These are phyloP conservation scores for Maudiozyma bulderi DNA, from an alignment of 805 yeast species.

Conservation along the genomic window DNA sequence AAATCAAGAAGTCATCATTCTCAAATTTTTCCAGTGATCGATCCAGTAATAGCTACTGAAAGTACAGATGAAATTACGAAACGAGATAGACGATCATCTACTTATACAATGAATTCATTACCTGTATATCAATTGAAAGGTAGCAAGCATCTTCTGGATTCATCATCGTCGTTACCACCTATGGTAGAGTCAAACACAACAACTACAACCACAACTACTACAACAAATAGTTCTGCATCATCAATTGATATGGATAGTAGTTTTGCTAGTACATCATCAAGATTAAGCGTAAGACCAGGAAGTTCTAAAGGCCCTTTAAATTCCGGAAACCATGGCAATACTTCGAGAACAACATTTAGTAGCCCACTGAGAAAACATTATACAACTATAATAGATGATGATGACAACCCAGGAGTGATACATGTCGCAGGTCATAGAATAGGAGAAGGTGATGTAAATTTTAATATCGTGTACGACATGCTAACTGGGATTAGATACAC, in stretches of 20 bases:
- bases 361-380: neutral
- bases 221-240: slow-evolving; percentile 1
- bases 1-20: slow-evolving; percentile 4
- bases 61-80: neutral
- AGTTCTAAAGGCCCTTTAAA: neutral
- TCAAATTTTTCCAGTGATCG: slow-evolving; percentile 5
- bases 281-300: neutral
- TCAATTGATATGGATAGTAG: neutral
- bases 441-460: slow-evolving; percentile 86
- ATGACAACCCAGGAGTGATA: neutral
- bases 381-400: slow-evolving; percentile 3
- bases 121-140: slow-evolving; percentile 2
- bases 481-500: slow-evolving; percentile 92
- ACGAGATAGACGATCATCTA: neutral
- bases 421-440: slow-evolving; percentile 56
- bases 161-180: slow-evolving; percentile 2
- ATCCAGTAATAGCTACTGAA: neutral
- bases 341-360: neutral
- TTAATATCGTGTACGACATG: slow-evolving; percentile 91
- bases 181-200: slow-evolving; percentile 3
- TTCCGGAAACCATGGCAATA: neutral
- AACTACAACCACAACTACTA: neutral
- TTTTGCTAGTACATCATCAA: neutral
- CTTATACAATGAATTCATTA: neutral
- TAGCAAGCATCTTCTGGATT: neutral